A percentile compares a stretch with the other conserved stretches of the same genome.
phyloP scores from a whole-genome alignment of 2,329 filamentous ascomycete genomes.

The Paradendryphiella salina region DNA sequence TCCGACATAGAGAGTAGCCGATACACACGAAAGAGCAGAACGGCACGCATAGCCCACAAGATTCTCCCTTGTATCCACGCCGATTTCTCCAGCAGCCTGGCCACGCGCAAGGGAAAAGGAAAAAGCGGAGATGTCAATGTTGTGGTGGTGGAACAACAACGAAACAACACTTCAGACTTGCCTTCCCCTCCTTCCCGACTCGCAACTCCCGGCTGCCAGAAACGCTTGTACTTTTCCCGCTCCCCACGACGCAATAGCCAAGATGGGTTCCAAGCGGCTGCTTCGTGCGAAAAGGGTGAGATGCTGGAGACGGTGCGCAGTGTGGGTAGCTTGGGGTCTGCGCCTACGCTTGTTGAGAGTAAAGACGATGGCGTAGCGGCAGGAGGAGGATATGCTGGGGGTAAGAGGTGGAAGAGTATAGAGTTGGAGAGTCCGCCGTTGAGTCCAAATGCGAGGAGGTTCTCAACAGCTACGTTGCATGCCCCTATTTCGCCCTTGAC shows the following conservation, averaged over 20 bases:
- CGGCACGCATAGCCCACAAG: slow-evolving; percentile 32
- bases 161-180: too few species aligned
- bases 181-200: too few species aligned
- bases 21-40: slow-evolving; percentile 16
- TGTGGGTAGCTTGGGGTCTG: slow-evolving; percentile 38
- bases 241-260: slow-evolving; percentile 33
- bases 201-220: slow-evolving; percentile 22
- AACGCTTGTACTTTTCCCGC: slow-evolving; percentile 31
- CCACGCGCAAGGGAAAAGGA: slow-evolving; percentile 22
- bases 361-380: too few species aligned
- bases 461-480: slow-evolving; percentile 28
- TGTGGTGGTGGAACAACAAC: not conserved
- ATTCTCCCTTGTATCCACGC: slow-evolving; percentile 43
- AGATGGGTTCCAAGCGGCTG: slow-evolving; percentile 34
- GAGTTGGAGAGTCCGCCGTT: slow-evolving; percentile 28
- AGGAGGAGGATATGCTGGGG: not conserved
- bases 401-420: slow-evolving; percentile 27
- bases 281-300: slow-evolving; percentile 41
- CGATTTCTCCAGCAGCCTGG: slow-evolving; percentile 44
- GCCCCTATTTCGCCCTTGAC: slow-evolving; percentile 38
- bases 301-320: slow-evolving; percentile 39
- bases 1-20: slow-evolving; percentile 12
- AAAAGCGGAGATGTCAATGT: not conserved
- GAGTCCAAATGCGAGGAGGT: slow-evolving; percentile 26
- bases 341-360: slow-evolving; percentile 40